Evolutionary conservation across 768 basidiomycete genomes (phyloP), one percentile per base, ranked within the genome.

Genomic region (Pleurotus sapidus): DNA sequence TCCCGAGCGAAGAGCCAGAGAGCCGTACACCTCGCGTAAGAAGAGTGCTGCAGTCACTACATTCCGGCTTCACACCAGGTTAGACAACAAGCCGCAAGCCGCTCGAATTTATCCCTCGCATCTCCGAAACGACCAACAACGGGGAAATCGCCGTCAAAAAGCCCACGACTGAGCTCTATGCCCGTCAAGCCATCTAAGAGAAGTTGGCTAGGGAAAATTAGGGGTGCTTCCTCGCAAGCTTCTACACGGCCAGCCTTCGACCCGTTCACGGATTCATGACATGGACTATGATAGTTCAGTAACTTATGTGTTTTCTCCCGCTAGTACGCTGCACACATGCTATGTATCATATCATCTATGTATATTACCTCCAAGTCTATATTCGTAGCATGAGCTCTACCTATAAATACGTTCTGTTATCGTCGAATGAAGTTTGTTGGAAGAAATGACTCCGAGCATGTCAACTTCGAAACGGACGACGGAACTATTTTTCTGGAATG

Each of bases 1-100:
- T 80, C 24, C 72, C 77, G 18, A 75, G 74, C 49, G 71, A 74
- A 56, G 73, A 24, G n/a, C 66, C 62, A 15, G 74, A 74, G 55
- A 69, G 70, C 47, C 68, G 70, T 14, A 87, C 88, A 1, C 89
- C 89, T 8, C 83, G 87, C 40, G 75, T 83, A 38, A 80, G 89
- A 55, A 81, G 83, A 61, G 78, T 82, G 56, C 61, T 84, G 56
- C 84, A 79, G 55, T 79, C 75, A 49, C 68, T 82, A 49, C 84
- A 87, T 45, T 76, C 82, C 4, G 86, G 90, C 5, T 92, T 91
- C 67, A 91, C 89, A 2, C 90, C 90, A n/a, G 3, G 77, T 84
- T 27, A 84, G 89, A 27, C 76, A 80, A 59, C 74, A 76, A 57
- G 69, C 70, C 40, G 53, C 67, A 27, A 54, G 51, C 39, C 83